Percentiles rank a stretch among this genome's conserved stretches.
Conservation (phyloP, 306 rosid genomes). For the Echinosophora koreensis region DNA sequence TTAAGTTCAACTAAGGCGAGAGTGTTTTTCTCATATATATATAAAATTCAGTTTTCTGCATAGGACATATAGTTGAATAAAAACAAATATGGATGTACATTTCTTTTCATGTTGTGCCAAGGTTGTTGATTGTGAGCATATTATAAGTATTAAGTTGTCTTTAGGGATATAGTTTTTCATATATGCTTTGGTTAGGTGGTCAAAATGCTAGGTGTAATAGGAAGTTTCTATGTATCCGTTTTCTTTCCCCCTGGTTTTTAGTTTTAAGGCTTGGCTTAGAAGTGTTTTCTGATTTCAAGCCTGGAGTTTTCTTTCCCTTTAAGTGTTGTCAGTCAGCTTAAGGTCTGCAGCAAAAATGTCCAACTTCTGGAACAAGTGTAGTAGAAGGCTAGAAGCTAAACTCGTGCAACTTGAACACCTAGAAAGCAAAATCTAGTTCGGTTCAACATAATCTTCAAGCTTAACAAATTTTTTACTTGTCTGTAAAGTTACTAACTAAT, state of each 20-base stretch:
- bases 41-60: constrained; percentile 55
- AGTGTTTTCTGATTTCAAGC: neutral
- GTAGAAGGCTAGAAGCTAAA: neutral
- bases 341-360: constrained; percentile 2
- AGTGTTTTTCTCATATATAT: constrained; percentile 52
- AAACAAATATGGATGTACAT: constrained; percentile 44
- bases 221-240: neutral
- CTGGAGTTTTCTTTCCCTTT: neutral
- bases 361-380: neutral
- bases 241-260: constrained; percentile 8
- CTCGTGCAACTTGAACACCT: neutral
- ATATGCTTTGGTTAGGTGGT: constrained; percentile 5
- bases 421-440: neutral
- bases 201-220: neutral
- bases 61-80: constrained; percentile 52
- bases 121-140: constrained; percentile 40
- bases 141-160: constrained; percentile 45
- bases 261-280: neutral
- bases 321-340: neutral
- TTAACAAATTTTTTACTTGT: neutral
- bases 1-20: constrained; percentile 40
- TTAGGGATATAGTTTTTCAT: neutral
- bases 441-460: neutral
- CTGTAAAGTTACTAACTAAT: neutral
- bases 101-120: constrained; percentile 38